phyloP scores from a whole-genome alignment of 1,139 yeast genomes.

The Candida tetrigidarum region DNA sequence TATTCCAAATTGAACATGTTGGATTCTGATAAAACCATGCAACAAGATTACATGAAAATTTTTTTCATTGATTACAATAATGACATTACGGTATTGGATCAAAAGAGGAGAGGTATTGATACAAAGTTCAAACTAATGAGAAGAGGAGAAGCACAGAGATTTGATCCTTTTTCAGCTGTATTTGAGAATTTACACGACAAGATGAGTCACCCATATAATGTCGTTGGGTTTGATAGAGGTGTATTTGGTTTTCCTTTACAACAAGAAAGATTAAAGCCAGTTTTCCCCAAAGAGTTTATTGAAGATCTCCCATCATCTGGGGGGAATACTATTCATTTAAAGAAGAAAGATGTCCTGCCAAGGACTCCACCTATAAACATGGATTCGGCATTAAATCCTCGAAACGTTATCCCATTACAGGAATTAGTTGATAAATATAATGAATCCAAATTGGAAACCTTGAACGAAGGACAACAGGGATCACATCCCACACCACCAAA shows the following conservation, averaged over 20 bases:
- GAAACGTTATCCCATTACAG: slow-evolving; percentile 11
- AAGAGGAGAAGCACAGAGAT: slow-evolving; percentile 35
- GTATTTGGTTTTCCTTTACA: slow-evolving; percentile 46
- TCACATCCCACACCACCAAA: neutral
- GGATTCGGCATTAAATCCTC: slow-evolving; percentile 26
- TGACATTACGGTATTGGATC: slow-evolving; percentile 35
- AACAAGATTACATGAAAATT: slow-evolving; percentile 40
- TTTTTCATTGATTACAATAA: slow-evolving; percentile 38
- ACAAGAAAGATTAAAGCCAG: slow-evolving; percentile 18
- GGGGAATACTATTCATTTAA: slow-evolving; percentile 29
- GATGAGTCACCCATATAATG: slow-evolving; percentile 36
- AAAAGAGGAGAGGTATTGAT: slow-evolving; percentile 41
- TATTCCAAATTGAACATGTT: slow-evolving; percentile 37
- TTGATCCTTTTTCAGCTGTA: slow-evolving; percentile 13
- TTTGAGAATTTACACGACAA: slow-evolving; percentile 9
- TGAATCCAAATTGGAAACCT: neutral
- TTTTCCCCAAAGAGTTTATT: slow-evolving; percentile 45
- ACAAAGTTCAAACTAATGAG: slow-evolving; percentile 41
- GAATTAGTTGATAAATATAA: slow-evolving; percentile 8
- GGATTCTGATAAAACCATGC: slow-evolving; percentile 45
- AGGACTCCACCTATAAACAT: too few species aligned
- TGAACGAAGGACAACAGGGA: neutral
- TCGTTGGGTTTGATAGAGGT: slow-evolving; percentile 48
- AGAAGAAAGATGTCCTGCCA: slow-evolving; percentile 43
- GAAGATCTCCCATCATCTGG: slow-evolving; percentile 42